Conservation (phyloP, 2,329 filamentous ascomycete species). For the Emergomyces pasteurianus region DNA sequence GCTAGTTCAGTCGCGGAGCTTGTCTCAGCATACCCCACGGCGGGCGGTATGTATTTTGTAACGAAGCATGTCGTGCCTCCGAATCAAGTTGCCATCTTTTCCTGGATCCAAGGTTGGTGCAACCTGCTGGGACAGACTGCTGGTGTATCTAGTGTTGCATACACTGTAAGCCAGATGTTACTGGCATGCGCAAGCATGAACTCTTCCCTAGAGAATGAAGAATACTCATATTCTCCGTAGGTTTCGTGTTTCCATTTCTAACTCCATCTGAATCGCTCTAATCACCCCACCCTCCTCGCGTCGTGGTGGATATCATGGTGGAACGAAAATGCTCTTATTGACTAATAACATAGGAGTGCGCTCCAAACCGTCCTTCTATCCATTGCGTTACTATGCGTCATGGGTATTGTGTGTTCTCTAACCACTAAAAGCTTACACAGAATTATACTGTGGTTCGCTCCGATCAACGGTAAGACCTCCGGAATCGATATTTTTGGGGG, state of each 20-base stretch:
- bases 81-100: conserved; percentile 50
- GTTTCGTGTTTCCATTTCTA: conserved; percentile 11
- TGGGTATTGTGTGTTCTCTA: conserved; percentile 51
- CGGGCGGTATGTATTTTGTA: conserved; percentile 57
- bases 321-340: conserved; percentile 3
- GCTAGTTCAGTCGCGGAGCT: conserved; percentile 54
- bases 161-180: conserved; percentile 53
- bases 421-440: conserved; percentile 48
- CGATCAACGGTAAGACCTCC: conserved; percentile 44
- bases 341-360: conserved; percentile 35
- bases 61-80: conserved; percentile 52
- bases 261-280: no score
- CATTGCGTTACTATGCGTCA: conserved; percentile 42
- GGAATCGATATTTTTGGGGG: not conserved
- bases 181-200: conserved; percentile 52
- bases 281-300: not conserved
- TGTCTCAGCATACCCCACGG: conserved; percentile 55
- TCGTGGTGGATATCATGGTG: not conserved
- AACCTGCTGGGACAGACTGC: conserved; percentile 54
- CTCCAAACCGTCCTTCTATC: conserved; percentile 48
- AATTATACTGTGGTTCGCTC: conserved; percentile 53
- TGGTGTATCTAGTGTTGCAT: conserved; percentile 50
- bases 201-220: conserved; percentile 38
- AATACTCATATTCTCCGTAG: conserved; percentile 47
- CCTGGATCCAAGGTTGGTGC: conserved; percentile 57